Evolutionary conservation across 129 eudicot species (phyloP), one percentile per base, ranked within the genome.

Genomic region (Flaveria sonorensis): DNA sequence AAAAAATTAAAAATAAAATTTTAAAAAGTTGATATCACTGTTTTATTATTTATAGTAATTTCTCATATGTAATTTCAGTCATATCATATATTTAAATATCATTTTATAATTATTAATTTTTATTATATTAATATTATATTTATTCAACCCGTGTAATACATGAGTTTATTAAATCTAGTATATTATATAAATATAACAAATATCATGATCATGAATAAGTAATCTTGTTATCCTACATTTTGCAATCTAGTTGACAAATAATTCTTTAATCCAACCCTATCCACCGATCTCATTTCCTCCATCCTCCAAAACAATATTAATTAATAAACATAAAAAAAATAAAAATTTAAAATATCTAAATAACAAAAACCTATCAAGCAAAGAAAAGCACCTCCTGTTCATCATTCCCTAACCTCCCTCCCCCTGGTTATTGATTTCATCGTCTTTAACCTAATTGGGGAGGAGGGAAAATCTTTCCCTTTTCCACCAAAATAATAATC

Each of bases 361-460:
- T 10, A 64, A 59, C 19, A 67, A 69, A 69, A 79, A 55, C 57
- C 82, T 79, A 80, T 72, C 82, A 80, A 84, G 79, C 72, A 81
- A 84, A 72, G 76, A 68, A 84, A 84, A 77, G 77, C 76, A 55
- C 57, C 15, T 39, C 48, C 57, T 23, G 20, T 59, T 78, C 71
- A 36, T 50, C 62, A 10, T 70, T 21, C 71, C 46, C 71, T 63
- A 53, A 19, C 81, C 66, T 59, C 70, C 28, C 73, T 67, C 79
- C 74, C 73, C 77, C 63, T 71, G 72, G 75, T 70, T 66, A 75
- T 69, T 75, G 71, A 81, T 75, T 26, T 81, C 85, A 48, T 36
- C 72, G 14, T 79, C 82, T 71, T 71, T 71, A 81, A 81, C 81
- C 81, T 71, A 76, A 59, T 81, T 16, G 80, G 80, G 85, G 80